Evolutionary conservation across 1,284 basidiomycete genomes (phyloP).

Genomic region (Cryptococcus maquisensis): DNA sequence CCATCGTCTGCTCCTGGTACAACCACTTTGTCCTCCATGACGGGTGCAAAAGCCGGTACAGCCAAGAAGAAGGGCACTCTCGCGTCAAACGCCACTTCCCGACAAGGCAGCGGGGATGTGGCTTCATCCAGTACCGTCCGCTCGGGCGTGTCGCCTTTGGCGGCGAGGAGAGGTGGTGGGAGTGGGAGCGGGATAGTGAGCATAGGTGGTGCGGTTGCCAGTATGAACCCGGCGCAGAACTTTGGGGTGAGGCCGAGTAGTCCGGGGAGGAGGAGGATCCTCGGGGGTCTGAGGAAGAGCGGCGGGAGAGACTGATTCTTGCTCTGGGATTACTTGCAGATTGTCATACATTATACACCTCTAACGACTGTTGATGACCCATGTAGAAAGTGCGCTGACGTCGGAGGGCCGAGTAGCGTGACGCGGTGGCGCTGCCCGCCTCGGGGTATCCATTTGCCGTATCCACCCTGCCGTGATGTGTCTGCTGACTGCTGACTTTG

Average conservation of each 20-base stretch:
- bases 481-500: no score
- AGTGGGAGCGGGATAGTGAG: slow-evolving; percentile 18
- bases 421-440: not conserved
- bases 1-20: slow-evolving; percentile 3
- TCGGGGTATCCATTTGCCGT: not conserved
- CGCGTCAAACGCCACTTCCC: not conserved
- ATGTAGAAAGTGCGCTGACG: no score
- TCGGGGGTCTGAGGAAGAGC: slow-evolving; percentile 27
- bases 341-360: not conserved
- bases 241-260: slow-evolving; percentile 33
- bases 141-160: slow-evolving; percentile 41
- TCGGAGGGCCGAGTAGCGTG: not conserved
- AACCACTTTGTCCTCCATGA: not conserved
- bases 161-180: slow-evolving; percentile 30
- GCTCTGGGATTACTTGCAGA: not conserved
- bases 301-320: not conserved
- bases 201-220: slow-evolving; percentile 43
- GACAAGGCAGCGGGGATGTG: slow-evolving; percentile 8
- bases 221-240: slow-evolving; percentile 36
- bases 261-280: slow-evolving; percentile 29
- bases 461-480: not conserved
- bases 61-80: slow-evolving; percentile 21
- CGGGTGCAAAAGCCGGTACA: slow-evolving; percentile 17
- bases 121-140: not conserved
- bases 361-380: no score